These are phyloP conservation scores for Aspergillus wentii DNA, from an alignment of 495 filamentous ascomycete species.

Conservation along the genomic window DNA sequence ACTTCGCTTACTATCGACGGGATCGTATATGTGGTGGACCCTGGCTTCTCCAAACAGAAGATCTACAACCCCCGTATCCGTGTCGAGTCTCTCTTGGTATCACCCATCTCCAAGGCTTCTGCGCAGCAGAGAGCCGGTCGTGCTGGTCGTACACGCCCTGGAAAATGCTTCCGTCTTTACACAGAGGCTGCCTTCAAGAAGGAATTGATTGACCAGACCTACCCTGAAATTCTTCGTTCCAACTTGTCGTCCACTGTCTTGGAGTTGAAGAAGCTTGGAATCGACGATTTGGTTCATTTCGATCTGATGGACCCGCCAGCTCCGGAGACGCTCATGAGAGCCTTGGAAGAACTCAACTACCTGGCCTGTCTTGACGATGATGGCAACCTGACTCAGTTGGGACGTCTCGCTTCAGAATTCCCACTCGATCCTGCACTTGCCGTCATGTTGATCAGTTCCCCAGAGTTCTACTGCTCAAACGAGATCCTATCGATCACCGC, in stretches of 20 bases:
- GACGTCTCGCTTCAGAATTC: conserved; percentile 88
- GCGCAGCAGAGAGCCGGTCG: conserved; percentile 96
- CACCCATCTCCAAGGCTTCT: conserved; percentile 96
- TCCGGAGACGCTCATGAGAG: conserved; percentile 97
- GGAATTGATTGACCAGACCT: conserved; percentile 93
- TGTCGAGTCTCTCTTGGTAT: conserved; percentile 92
- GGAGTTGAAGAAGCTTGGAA: conserved; percentile 94
- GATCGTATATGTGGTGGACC: conserved; percentile 98
- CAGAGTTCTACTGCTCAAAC: conserved; percentile 98
- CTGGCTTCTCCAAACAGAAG: conserved; percentile 99
- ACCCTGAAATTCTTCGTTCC: conserved; percentile 91
- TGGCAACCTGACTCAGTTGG: conserved; percentile 80
- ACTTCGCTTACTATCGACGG: conserved; percentile 97
- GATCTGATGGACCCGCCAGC: conserved; percentile 98
- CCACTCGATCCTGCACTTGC: conserved; percentile 92
- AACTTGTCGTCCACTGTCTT: conserved; percentile 93
- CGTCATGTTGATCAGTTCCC: conserved; percentile 96
- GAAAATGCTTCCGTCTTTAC: conserved; percentile 97
- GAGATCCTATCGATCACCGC: conserved; percentile 95
- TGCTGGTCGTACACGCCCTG: conserved; percentile 95
- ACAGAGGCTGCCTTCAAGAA: conserved; percentile 97
- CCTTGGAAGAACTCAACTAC: conserved; percentile 96
- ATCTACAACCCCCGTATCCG: conserved; percentile 97
- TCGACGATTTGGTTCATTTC: conserved; percentile 96
- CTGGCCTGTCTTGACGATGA: conserved; percentile 95